phyloP scores from a whole-genome alignment of 345 rosid species.

The Laguncularia racemosa region DNA sequence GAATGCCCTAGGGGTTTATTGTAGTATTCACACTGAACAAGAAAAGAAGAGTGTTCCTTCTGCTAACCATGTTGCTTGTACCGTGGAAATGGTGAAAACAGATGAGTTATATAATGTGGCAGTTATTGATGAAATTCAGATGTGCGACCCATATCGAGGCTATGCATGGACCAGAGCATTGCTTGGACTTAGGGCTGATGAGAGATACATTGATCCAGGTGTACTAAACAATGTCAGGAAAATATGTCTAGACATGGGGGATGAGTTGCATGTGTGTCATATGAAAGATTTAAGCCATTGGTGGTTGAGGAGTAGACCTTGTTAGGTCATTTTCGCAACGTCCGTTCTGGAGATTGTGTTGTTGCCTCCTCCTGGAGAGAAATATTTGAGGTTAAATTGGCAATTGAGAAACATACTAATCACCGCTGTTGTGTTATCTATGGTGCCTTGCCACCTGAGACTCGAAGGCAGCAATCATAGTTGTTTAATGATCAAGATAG shows the following conservation, averaged over 20 bases:
- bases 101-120: conserved; percentile 81
- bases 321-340: conserved; percentile 66
- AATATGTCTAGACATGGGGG: conserved; percentile 85
- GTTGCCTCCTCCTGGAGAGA: conserved; percentile 94
- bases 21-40: conserved; percentile 87
- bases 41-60: conserved; percentile 78
- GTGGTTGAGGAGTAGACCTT: conserved; percentile 88
- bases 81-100: conserved; percentile 86
- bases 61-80: conserved; percentile 77
- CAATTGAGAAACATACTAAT: conserved; percentile 71
- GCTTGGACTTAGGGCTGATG: conserved; percentile 84
- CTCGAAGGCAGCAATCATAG: conserved; percentile 87
- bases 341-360: conserved; percentile 79
- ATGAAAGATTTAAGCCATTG: conserved; percentile 75
- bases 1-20: conserved; percentile 73
- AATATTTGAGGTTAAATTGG: conserved; percentile 86
- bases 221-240: conserved; percentile 68
- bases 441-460: conserved; percentile 94
- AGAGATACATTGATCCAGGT: conserved; percentile 96
- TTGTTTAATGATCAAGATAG: conserved; percentile 82
- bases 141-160: conserved; percentile 69
- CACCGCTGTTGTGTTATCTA: conserved; percentile 95
- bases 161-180: conserved; percentile 90
- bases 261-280: conserved; percentile 72
- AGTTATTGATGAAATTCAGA: conserved; percentile 91